Evolutionary conservation across 768 basidiomycete species (phyloP).

Genomic region (Leucocoprinus sp.): DNA sequence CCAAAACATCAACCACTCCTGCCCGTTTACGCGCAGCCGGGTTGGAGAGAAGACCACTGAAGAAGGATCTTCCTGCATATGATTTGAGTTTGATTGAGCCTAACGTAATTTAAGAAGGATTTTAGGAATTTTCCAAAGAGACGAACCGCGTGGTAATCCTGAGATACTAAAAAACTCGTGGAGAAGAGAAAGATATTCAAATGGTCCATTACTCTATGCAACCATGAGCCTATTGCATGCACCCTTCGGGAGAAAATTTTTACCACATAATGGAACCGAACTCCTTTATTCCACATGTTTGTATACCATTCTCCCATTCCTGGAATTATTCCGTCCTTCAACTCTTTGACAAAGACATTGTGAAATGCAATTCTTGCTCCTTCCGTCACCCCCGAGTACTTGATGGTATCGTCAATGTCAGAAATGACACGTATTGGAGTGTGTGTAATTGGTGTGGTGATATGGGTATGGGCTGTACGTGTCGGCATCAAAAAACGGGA

Average conservation of each 20-base stretch:
- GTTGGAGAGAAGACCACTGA: conserved; percentile 76
- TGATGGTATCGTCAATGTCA: conserved; percentile 93
- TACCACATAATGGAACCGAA: conserved; percentile 84
- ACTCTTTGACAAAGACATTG: conserved; percentile 86
- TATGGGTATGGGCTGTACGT: conserved; percentile 13
- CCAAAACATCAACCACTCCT: conserved; percentile 70
- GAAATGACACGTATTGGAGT: conserved; percentile 74
- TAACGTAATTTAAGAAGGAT: conserved; percentile 14
- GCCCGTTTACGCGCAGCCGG: conserved; percentile 78
- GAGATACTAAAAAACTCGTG: conserved; percentile 67
- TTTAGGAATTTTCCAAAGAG: background rate
- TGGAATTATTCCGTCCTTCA: conserved; percentile 70
- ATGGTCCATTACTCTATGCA: conserved; percentile 77
- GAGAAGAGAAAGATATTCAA: conserved; percentile 73
- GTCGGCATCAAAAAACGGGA: background rate
- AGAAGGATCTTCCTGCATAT: conserved; percentile 75
- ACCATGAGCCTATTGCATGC: background rate
- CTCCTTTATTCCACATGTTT: conserved; percentile 59
- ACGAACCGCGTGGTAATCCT: conserved; percentile 53
- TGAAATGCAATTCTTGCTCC: conserved; percentile 81
- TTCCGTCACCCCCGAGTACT: conserved; percentile 64
- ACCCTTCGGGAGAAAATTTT: conserved; percentile 22
- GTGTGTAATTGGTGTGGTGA: conserved; percentile 46
- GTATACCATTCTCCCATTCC: conserved; percentile 80
- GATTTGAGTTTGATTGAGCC: conserved; percentile 79